Evolutionary conservation across 306 rosid genomes (phyloP).

Genomic region (Geum urbanum): DNA sequence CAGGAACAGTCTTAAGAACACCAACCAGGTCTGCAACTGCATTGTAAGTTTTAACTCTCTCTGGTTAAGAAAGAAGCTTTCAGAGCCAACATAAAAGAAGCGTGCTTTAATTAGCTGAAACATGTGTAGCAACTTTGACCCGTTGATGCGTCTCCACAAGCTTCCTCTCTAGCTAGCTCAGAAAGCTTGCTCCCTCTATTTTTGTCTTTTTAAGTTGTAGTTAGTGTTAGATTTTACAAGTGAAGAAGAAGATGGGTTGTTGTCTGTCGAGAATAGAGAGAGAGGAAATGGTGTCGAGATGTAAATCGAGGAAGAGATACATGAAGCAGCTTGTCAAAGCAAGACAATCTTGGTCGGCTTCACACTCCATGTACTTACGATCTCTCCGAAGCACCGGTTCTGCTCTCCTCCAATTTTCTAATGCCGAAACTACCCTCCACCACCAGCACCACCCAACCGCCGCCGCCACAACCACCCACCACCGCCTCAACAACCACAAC

Average conservation of each 20-base stretch:
- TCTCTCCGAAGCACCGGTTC: constrained; percentile 79
- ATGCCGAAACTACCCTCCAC: constrained; percentile 53
- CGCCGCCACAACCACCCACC: constrained; percentile 26
- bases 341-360: constrained; percentile 65
- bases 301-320: constrained; percentile 73
- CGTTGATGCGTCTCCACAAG: background rate
- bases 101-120: background rate
- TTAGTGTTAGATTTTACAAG: background rate
- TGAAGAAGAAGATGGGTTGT: constrained; percentile 47
- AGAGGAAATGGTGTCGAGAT: constrained; percentile 70
- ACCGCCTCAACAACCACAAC: constrained; percentile 24
- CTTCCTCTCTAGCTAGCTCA: background rate
- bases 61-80: background rate
- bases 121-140: background rate
- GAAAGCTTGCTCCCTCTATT: background rate
- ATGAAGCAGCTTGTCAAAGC: constrained; percentile 76
- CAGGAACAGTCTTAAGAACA: background rate
- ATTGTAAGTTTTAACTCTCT: background rate
- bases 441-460: constrained; percentile 32
- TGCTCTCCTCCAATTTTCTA: constrained; percentile 74
- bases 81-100: background rate
- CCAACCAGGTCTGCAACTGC: too few relatives aligned
- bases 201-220: background rate
- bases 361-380: constrained; percentile 71
- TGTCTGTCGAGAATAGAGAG: constrained; percentile 68